Base-by-base conservation (phyloP, 2,329 filamentous ascomycete species). In the Elsinoe fawcettii region DNA sequence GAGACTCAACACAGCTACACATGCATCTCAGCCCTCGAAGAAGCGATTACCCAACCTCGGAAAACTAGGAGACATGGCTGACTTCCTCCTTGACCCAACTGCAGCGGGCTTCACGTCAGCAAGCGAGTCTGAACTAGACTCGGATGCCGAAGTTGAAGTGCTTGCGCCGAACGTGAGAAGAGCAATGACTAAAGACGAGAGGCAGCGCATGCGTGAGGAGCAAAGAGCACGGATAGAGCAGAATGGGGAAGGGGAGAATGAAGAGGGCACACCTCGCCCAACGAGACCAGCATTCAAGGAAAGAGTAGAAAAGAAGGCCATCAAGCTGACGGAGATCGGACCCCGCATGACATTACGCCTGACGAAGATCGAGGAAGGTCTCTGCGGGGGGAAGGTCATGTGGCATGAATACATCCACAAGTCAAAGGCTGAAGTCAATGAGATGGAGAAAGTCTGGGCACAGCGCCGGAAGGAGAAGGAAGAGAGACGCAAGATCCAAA, bases 401-500 rank as follows among this genome's bases (percentile, higher is more conserved):
- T 99, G 93, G 93, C 93, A 99, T 71, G 90, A 96, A 69, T 95
- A 90, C 68, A 84, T 97, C 55, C 82, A 86, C 69, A 99, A 99
- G 79, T 84, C 83, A 5, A 83, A 83, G 64, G 80, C 82, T 16
- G 91, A 99, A 70, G 75, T 90, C 58, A 81, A 85, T 67, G 82
- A 87, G 62, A 73, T 96, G 64, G 91, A 97, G 64, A 82, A 85
- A 75, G 81, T 83, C 63, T 97, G 93, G 88, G 86, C 90, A 63
- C 75, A 86, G 73, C 81, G 83, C 66, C 80, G 82, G 58, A 82
- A 84, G 66, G 88, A 93, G 70, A 96, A 95, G 76, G 91, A 91
- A 58, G 82, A 82, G 57, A 79, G 93, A 62, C 86, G 83, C 74
- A 85, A 85, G 69, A 80, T 89, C 65, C 93, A 99, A 69, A 90